Percentiles rank a stretch among this genome's conserved stretches.
Evolutionary conservation across 495 filamentous ascomycete species (phyloP).

Genomic region (Tuber indicum): DNA sequence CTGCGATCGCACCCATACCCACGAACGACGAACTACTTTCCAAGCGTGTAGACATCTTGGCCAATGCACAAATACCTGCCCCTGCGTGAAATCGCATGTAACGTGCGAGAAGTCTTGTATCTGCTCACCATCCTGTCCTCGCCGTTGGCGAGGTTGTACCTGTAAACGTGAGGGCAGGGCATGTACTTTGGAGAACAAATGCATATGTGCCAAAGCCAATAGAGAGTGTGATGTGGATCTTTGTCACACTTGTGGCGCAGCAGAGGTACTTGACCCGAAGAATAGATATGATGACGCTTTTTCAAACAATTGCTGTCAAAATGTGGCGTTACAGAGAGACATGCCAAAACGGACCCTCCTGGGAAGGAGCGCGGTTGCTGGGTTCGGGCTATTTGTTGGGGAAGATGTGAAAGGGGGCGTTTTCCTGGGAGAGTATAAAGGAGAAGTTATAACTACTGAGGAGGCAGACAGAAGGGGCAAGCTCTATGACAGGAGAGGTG

Average conservation of each 20-base stretch:
- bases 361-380: slow-evolving; percentile 57
- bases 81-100: slow-evolving; percentile 44
- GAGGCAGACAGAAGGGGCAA: slow-evolving; percentile 61
- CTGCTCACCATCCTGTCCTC: slow-evolving; percentile 54
- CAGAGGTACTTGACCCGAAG: slow-evolving; percentile 55
- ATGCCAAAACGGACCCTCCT: slow-evolving; percentile 55
- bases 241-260: slow-evolving; percentile 59
- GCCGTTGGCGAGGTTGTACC: slow-evolving; percentile 61
- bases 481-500: slow-evolving; percentile 55
- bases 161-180: slow-evolving; percentile 52
- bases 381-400: slow-evolving; percentile 60
- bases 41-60: slow-evolving; percentile 39
- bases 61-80: slow-evolving; percentile 35
- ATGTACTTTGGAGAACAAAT: slow-evolving; percentile 50
- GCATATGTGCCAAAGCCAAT: slow-evolving; percentile 55
- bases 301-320: slow-evolving; percentile 52
- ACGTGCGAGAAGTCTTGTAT: slow-evolving; percentile 63
- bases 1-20: slow-evolving; percentile 36
- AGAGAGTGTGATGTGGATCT: slow-evolving; percentile 67
- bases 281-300: slow-evolving; percentile 53
- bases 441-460: slow-evolving; percentile 59
- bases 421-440: slow-evolving; percentile 66
- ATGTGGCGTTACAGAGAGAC: slow-evolving; percentile 57
- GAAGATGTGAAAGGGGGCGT: slow-evolving; percentile 56
- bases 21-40: slow-evolving; percentile 35